Conservation (phyloP, 23 red algal genomes). For the Gracilaria domingensis region DNA sequence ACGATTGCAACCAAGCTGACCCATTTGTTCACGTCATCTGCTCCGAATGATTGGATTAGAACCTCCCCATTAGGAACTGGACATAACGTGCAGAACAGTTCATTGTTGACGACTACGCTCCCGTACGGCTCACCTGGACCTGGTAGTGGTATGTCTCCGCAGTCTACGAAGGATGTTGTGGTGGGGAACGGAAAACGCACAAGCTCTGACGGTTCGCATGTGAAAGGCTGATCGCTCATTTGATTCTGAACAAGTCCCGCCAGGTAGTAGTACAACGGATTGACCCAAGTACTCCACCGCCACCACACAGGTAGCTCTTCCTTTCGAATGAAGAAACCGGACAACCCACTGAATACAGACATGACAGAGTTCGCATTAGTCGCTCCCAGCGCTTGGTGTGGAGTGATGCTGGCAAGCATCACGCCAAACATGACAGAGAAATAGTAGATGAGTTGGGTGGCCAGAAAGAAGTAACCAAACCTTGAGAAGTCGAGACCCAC, state of each 20-base stretch:
- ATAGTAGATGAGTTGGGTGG: conserved; percentile 67
- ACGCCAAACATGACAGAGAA: conserved; percentile 81
- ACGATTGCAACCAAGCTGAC: conserved; percentile 80
- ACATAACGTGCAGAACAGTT: conserved; percentile 77
- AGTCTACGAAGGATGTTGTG: neutral
- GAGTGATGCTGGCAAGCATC: conserved; percentile 73
- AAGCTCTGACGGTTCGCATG: conserved; percentile 53
- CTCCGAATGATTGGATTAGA: conserved; percentile 65
- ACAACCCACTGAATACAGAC: conserved; percentile 76
- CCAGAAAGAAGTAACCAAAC: conserved; percentile 86
- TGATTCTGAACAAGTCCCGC: conserved; percentile 68
- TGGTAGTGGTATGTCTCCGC: conserved; percentile 28
- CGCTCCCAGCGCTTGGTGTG: conserved; percentile 58
- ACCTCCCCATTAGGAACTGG: conserved; percentile 77
- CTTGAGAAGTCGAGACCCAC: conserved; percentile 64
- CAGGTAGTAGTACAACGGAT: conserved; percentile 87
- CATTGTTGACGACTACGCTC: conserved; percentile 18
- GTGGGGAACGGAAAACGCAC: conserved; percentile 32
- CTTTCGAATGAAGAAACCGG: conserved; percentile 81
- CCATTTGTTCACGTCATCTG: conserved; percentile 84
- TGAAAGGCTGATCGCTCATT: conserved; percentile 71
- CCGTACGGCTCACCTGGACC: conserved; percentile 27
- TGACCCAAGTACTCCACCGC: conserved; percentile 84
- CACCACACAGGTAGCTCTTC: conserved; percentile 69
- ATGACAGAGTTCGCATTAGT: conserved; percentile 71